These are phyloP conservation scores for Tolypocladium cylindrosporum DNA, from an alignment of 2,329 filamentous ascomycete genomes.

Conservation along the genomic window DNA sequence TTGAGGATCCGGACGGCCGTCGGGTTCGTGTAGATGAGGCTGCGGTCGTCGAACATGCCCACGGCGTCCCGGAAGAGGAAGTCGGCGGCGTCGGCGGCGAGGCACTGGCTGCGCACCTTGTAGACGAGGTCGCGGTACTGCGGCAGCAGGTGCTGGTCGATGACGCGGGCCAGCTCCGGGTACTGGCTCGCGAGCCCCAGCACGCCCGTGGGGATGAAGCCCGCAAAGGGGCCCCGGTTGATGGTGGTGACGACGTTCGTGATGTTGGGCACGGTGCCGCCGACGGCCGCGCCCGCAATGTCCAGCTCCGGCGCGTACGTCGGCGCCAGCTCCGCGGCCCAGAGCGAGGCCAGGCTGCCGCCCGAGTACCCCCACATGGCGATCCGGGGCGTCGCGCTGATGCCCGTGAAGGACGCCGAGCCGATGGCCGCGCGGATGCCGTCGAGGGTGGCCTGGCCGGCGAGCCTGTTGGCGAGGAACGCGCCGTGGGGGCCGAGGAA, in stretches of 20 bases:
- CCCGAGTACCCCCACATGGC: slow-evolving; percentile 33
- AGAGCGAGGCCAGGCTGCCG: slow-evolving; percentile 10
- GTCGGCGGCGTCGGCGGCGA: slow-evolving; percentile 11
- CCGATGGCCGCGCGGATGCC: slow-evolving; percentile 29
- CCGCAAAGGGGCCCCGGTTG: slow-evolving; percentile 8
- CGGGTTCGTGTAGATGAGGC: slow-evolving; percentile 12
- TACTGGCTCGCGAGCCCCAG: slow-evolving; percentile 14
- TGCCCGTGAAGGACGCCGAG: slow-evolving; percentile 14
- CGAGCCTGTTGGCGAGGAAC: slow-evolving; percentile 28
- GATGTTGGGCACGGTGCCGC: slow-evolving; percentile 13
- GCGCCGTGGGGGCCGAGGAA: slow-evolving; percentile 32
- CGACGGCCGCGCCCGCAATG: slow-evolving; percentile 15
- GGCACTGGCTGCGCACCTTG: slow-evolving; percentile 15
- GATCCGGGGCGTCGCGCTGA: slow-evolving; percentile 20
- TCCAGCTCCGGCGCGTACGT: slow-evolving; percentile 13
- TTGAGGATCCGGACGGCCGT: slow-evolving; percentile 14
- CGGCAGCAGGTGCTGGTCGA: slow-evolving; percentile 10
- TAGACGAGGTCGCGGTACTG: slow-evolving; percentile 15
- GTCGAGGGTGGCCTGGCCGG: slow-evolving; percentile 32
- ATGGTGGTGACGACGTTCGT: slow-evolving; percentile 5
- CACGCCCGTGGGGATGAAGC: slow-evolving; percentile 11
- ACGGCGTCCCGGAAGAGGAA: slow-evolving; percentile 26
- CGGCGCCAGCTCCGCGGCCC: slow-evolving; percentile 15
- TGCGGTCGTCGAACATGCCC: slow-evolving; percentile 29
- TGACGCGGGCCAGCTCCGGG: slow-evolving; percentile 5